Percentiles rank a stretch among this genome's conserved stretches.
phyloP scores from a whole-genome alignment of 306 rosid genomes.

The Dalbergia cochinchinensis region DNA sequence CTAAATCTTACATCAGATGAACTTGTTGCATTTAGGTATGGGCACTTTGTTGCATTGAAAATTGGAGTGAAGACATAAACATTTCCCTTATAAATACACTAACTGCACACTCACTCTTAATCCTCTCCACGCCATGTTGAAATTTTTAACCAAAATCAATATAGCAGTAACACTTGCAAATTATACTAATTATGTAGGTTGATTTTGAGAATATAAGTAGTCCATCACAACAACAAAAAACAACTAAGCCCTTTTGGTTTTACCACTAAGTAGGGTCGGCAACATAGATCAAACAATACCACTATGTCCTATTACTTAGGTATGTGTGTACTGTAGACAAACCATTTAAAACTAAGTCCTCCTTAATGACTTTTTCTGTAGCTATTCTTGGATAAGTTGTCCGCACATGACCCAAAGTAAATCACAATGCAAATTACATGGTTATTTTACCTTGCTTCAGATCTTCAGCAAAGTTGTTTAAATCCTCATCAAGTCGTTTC shows the following conservation, averaged over 20 bases:
- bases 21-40: conserved; percentile 11
- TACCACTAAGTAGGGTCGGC: background rate
- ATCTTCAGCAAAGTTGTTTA: conserved; percentile 91
- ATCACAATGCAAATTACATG: conserved; percentile 33
- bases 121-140: background rate
- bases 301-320: background rate
- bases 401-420: conserved; percentile 30
- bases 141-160: conserved; percentile 16
- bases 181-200: conserved; percentile 27
- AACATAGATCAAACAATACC: background rate
- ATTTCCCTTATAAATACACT: conserved; percentile 25
- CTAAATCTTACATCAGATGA: conserved; percentile 18
- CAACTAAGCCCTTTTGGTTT: background rate
- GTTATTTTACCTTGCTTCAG: conserved; percentile 86
- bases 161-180: conserved; percentile 9
- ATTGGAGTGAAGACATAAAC: conserved; percentile 8
- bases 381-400: background rate
- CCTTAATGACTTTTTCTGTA: background rate
- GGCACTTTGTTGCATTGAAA: background rate
- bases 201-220: conserved; percentile 32
- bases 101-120: background rate
- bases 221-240: background rate
- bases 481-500: conserved; percentile 95
- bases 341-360: background rate
- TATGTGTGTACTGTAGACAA: background rate